Conservation (phyloP, 345 rosid genomes). For the Nephelium lappaceum region DNA sequence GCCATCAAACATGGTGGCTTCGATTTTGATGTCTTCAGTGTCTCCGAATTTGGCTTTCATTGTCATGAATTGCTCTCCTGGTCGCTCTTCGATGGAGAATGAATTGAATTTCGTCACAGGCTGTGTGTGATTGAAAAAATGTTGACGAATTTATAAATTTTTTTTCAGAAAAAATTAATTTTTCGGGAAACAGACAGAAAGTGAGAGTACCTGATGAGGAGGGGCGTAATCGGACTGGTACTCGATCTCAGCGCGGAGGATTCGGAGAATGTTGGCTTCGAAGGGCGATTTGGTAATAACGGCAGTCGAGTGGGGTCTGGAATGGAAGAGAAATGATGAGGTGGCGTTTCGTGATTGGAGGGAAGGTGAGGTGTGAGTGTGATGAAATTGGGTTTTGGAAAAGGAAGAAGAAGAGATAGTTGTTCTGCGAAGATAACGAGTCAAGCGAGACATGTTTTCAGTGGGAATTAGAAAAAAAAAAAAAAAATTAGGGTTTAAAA, state of each 20-base stretch:
- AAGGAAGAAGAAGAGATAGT: slow-evolving; percentile 15
- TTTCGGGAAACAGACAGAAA: slow-evolving; percentile 2
- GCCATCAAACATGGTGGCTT: slow-evolving; percentile 76
- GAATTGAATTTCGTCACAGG: slow-evolving; percentile 53
- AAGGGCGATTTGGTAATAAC: slow-evolving; percentile 43
- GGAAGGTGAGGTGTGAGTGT: not conserved
- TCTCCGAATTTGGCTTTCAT: slow-evolving; percentile 52
- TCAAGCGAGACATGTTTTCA: slow-evolving; percentile 32
- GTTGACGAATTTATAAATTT: too few relatives aligned
- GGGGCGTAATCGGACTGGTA: slow-evolving; percentile 66
- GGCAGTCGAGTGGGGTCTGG: slow-evolving; percentile 27
- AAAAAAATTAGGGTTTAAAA: not conserved
- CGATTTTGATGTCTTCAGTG: slow-evolving; percentile 51
- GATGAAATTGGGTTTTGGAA: slow-evolving; percentile 26
- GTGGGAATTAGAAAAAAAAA: not conserved
- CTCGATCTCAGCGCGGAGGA: slow-evolving; percentile 57
- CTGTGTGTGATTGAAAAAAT: slow-evolving; percentile 31
- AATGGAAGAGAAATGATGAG: slow-evolving; percentile 19
- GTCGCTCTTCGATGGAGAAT: slow-evolving; percentile 56
- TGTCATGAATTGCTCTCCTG: slow-evolving; percentile 56
- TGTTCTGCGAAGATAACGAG: slow-evolving; percentile 23
- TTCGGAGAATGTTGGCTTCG: slow-evolving; percentile 67
- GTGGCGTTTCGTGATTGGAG: slow-evolving; percentile 18
- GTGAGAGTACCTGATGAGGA: slow-evolving; percentile 46
- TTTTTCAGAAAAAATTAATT: not conserved